Conservation (phyloP, 768 basidiomycete species). For the Tricholomella constricta region DNA sequence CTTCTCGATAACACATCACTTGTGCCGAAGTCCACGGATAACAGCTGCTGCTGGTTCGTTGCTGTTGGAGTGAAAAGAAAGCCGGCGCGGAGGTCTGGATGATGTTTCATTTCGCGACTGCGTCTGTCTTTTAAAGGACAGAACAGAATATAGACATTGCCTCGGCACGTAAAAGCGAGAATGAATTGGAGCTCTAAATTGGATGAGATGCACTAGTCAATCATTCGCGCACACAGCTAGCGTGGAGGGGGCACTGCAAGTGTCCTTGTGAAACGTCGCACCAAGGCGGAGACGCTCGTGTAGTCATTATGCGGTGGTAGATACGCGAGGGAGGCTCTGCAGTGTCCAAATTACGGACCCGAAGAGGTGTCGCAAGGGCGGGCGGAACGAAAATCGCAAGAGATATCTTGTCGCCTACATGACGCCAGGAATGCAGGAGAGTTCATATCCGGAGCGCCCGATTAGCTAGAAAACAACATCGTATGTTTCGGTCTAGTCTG, state of each 20-base stretch:
- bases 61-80: background rate
- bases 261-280: background rate
- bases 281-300: background rate
- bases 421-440: background rate
- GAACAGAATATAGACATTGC: background rate
- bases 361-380: background rate
- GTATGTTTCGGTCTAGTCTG: background rate
- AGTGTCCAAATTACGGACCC: background rate
- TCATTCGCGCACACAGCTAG: slow-evolving; percentile 1
- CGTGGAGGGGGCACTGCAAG: background rate
- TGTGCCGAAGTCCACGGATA: background rate
- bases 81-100: background rate
- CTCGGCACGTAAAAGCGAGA: background rate
- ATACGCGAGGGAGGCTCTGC: background rate
- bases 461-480: background rate
- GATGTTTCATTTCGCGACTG: background rate
- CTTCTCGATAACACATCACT: slow-evolving; percentile 20
- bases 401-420: background rate
- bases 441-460: background rate
- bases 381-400: background rate
- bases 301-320: background rate
- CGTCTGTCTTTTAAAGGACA: slow-evolving; percentile 1
- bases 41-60: background rate
- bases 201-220: background rate
- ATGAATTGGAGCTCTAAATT: background rate